Base-by-base conservation (phyloP, 2,329 filamentous ascomycete genomes). In the Alternaria panax region DNA sequence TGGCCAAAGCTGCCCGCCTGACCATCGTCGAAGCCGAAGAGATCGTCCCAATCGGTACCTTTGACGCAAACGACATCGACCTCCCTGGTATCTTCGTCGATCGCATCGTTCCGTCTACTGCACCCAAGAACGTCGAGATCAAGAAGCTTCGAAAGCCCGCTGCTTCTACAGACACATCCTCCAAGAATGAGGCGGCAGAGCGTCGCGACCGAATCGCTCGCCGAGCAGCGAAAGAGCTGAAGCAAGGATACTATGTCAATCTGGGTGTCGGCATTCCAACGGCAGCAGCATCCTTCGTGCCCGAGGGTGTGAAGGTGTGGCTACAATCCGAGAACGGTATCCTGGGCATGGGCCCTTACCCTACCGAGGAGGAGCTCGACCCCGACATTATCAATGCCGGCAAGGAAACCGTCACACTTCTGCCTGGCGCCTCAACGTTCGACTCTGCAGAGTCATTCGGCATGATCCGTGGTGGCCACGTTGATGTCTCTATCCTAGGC, bases 21-120 rank as follows among this genome's bases (percentile, higher is more conserved):
- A 96, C 92, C 66, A 96, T 96, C 68, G 93, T 96, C 63, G 93
- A 96, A 82, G 93, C 93, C n/a, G 93, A 97, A 80, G 85, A 96
- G 74, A 96, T 97, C 62, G 93, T 96, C 57, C 92, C 96, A 80
- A 89, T 91, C 1, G 93, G 93, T 59, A 91, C 92, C 76, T 93
- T 97, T 70, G 81, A 92, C 5, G 90, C 93, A 18, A 91, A 92
- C 75, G 85, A 91, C 8, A 89, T 97, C 25, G 92, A 96, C 78
- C 85, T 96, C 32, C 92, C 93, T 0, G 93, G 93, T 34, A 96
- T 97, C 80, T 97, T 96, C 77, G 92, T 97, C 75, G 92, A 92
- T 83, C 87, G 91, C 60, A 92, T 96, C 56, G 89, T 97, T 67
- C 90, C 94, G 80, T 90, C 90, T 77, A 94, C 89, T 0, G 82